A percentile compares a stretch with the other conserved stretches of the same genome.
Conservation (phyloP, 2,329 filamentous ascomycete genomes). For the Macroventuria anomochaeta region DNA sequence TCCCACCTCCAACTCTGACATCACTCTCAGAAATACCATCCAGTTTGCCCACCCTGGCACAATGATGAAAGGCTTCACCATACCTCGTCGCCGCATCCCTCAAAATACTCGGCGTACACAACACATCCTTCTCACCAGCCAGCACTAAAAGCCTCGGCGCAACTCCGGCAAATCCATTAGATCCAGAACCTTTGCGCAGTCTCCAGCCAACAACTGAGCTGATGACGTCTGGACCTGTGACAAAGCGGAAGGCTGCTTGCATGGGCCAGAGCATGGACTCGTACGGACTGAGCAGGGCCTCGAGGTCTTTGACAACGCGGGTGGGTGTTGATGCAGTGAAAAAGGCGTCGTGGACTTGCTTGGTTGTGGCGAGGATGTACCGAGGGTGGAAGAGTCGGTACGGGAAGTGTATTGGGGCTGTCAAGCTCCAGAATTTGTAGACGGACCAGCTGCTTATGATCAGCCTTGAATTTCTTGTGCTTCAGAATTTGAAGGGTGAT, state of each 20-base stretch:
- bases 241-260: conserved; percentile 57
- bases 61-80: conserved; percentile 38
- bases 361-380: conserved; percentile 60
- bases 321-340: conserved; percentile 56
- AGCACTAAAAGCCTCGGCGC: conserved; percentile 31
- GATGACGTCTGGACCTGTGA: conserved; percentile 52
- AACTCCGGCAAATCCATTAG: conserved; percentile 9
- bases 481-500: background rate
- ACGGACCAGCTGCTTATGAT: conserved; percentile 20
- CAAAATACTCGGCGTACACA: conserved; percentile 39
- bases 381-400: conserved; percentile 59
- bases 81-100: conserved; percentile 51
- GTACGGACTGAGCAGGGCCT: conserved; percentile 55
- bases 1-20: background rate
- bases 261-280: conserved; percentile 62
- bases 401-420: conserved; percentile 32
- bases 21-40: conserved; percentile 28
- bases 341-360: conserved; percentile 59
- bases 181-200: conserved; percentile 46
- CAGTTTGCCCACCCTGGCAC: conserved; percentile 43
- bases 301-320: conserved; percentile 52
- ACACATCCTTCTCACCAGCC: conserved; percentile 31
- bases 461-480: background rate
- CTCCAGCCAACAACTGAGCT: conserved; percentile 41
- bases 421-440: conserved; percentile 36